These are phyloP conservation scores for Pythium diclinum DNA, from an alignment of 352 stramenopile species.

Conservation along the genomic window DNA sequence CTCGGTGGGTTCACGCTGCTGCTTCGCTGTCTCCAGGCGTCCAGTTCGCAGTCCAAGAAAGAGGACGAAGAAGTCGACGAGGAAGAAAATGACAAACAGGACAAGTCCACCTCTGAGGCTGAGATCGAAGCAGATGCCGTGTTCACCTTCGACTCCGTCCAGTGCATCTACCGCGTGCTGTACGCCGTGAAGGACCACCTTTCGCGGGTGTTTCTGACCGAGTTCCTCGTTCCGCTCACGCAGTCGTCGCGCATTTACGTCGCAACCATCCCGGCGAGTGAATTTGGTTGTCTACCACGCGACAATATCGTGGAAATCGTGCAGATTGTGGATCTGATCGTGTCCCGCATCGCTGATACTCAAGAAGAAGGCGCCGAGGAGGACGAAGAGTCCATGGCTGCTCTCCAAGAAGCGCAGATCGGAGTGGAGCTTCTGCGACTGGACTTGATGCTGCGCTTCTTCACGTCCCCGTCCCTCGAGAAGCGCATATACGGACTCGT, in stretches of 20 bases:
- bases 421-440: conserved; percentile 45
- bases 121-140: conserved; percentile 8
- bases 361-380: conserved; percentile 1
- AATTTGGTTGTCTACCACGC: conserved; percentile 41
- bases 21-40: conserved; percentile 37
- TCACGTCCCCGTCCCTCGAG: conserved; percentile 55
- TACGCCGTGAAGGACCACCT: conserved; percentile 67
- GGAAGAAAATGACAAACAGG: conserved; percentile 7
- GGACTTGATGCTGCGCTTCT: conserved; percentile 52
- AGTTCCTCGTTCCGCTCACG: conserved; percentile 38
- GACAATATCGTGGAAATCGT: conserved; percentile 54
- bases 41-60: conserved; percentile 3
- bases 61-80: neutral
- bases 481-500: conserved; percentile 71
- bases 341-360: conserved; percentile 13
- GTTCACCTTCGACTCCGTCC: conserved; percentile 55
- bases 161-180: conserved; percentile 49
- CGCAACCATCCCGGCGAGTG: conserved; percentile 13
- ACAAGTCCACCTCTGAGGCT: conserved; percentile 3
- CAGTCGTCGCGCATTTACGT: conserved; percentile 34
- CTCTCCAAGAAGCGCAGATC: conserved; percentile 23
- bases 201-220: conserved; percentile 32
- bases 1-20: conserved; percentile 54
- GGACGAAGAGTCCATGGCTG: neutral
- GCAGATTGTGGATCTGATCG: conserved; percentile 57